A percentile compares a stretch with the other conserved stretches of the same genome.
Conservation (phyloP, 805 yeast species). For the Deakozyma indianensis region DNA sequence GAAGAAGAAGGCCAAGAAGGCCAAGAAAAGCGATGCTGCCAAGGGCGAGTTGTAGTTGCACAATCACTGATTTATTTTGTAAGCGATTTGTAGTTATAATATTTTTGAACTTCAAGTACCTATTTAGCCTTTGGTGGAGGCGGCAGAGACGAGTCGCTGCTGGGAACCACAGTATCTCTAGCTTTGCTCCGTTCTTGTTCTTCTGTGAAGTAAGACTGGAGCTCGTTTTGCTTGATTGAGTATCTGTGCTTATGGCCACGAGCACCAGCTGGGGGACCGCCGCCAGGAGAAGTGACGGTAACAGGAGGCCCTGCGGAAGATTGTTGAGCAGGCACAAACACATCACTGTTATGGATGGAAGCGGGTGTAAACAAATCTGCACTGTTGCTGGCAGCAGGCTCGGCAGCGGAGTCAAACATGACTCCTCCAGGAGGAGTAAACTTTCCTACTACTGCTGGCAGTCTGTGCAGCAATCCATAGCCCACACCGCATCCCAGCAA, state of each 20-base stretch:
- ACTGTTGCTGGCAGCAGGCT: background rate
- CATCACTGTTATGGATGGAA: too few relatives aligned
- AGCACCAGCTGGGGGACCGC: background rate
- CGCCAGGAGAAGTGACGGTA: background rate
- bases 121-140: background rate
- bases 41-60: slow-evolving; percentile 11
- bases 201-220: background rate
- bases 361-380: too few relatives aligned
- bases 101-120: background rate
- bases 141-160: background rate
- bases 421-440: background rate
- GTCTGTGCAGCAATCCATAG: slow-evolving; percentile 72
- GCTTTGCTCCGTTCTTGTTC: background rate
- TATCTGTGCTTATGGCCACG: background rate
- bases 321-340: background rate
- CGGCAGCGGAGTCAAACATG: background rate
- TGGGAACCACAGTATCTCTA: background rate
- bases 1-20: slow-evolving; percentile 10
- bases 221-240: background rate
- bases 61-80: too few relatives aligned
- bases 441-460: slow-evolving; percentile 45
- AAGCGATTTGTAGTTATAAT: background rate
- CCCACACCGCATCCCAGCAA: slow-evolving; percentile 91
- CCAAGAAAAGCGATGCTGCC: background rate
- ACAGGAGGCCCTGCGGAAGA: slow-evolving; percentile 17